A percentile compares a stretch with the other conserved stretches of the same genome.
Evolutionary conservation across 805 yeast species (phyloP).

Genomic region (Wickerhamiella shivajii): DNA sequence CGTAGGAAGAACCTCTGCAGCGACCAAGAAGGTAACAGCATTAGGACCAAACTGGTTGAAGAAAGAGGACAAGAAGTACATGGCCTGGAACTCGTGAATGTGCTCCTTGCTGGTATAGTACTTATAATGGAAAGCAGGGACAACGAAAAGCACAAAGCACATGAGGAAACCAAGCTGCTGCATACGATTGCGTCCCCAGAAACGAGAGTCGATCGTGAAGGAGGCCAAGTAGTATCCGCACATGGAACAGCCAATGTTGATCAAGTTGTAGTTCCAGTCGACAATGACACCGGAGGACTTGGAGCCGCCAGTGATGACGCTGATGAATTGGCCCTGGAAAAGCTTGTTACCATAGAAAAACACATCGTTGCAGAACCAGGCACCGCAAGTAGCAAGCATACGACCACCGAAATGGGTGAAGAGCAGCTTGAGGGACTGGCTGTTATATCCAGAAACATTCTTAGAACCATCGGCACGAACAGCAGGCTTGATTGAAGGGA

Average conservation of each 20-base stretch:
- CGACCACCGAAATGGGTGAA: conserved; percentile 23
- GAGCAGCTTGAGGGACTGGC: conserved; percentile 20
- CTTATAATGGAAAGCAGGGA: conserved; percentile 45
- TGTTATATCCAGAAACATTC: conserved; percentile 27
- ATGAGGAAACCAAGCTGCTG: conserved; percentile 43
- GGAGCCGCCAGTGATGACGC: conserved; percentile 29
- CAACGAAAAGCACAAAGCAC: conserved; percentile 39
- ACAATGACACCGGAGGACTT: conserved; percentile 37
- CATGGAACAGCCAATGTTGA: conserved; percentile 57
- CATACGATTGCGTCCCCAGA: conserved; percentile 43
- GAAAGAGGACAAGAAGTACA: conserved; percentile 46
- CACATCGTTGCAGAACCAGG: conserved; percentile 54
- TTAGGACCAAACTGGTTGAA: conserved; percentile 58
- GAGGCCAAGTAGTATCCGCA: conserved; percentile 51
- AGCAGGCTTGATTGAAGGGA: conserved; percentile 23
- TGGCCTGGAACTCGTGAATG: conserved; percentile 32
- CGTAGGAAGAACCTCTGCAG: conserved; percentile 55
- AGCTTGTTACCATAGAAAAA: conserved; percentile 53
- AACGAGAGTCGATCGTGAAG: conserved; percentile 35
- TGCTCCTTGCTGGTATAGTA: conserved; percentile 25
- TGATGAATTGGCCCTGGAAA: conserved; percentile 28
- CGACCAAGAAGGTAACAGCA: conserved; percentile 46
- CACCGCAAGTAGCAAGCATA: conserved; percentile 38
- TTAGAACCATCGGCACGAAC: conserved; percentile 19
- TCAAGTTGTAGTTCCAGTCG: conserved; percentile 31